Evolutionary conservation across 257 asterid genomes (phyloP).

Genomic region (Solanum lignicaule): DNA sequence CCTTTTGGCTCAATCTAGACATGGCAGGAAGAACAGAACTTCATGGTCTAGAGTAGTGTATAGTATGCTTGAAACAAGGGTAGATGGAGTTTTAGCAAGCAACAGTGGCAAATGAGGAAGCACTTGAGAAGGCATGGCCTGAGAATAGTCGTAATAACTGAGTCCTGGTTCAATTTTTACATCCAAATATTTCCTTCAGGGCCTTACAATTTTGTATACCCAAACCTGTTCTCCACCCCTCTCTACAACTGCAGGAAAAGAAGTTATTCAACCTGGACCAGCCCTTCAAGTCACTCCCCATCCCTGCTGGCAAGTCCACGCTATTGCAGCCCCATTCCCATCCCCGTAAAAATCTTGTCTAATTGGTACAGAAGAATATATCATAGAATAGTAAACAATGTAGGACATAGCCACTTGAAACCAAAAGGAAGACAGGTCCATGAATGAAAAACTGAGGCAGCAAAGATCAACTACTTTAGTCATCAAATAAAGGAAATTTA

Average conservation of each 20-base stretch:
- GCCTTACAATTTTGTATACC: background rate
- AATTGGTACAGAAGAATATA: background rate
- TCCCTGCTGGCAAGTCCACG: background rate
- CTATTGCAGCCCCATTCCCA: background rate
- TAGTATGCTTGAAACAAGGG: background rate
- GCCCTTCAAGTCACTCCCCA: background rate
- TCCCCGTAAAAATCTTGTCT: background rate
- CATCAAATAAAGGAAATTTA: background rate
- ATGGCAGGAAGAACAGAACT: background rate
- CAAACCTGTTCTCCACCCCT: background rate
- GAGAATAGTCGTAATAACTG: background rate
- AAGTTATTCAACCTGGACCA: background rate
- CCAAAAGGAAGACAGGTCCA: background rate
- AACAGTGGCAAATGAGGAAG: background rate
- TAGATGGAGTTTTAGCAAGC: background rate
- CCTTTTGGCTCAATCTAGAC: background rate
- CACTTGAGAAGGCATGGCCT: background rate
- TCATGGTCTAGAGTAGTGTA: background rate
- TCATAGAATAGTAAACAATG: background rate
- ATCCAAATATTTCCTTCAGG: background rate
- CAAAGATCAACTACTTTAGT: background rate
- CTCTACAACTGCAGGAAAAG: background rate
- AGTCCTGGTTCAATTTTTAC: background rate
- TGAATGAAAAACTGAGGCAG: background rate
- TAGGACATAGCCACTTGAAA: background rate